Base-by-base conservation (phyloP, 2,329 filamentous ascomycete species). In the Aspergillus piperis region DNA sequence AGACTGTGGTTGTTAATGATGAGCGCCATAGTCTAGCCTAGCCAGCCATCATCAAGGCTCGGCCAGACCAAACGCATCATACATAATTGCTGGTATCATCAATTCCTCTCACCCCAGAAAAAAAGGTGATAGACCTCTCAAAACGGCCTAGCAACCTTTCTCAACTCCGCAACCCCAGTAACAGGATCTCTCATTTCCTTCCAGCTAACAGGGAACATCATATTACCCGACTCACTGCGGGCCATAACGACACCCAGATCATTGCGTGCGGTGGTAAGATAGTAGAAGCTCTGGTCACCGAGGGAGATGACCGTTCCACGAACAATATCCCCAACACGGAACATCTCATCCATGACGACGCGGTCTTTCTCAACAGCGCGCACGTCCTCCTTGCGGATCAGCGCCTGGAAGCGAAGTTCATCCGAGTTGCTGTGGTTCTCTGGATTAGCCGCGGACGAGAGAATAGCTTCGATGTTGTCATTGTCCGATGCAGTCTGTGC, bases 341-440 rank as follows among this genome's bases (percentile, higher is more conserved):
- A 98, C 70, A 89, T 91, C 75, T 96, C 92, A 66, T 91, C 89
- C 64, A 98, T 90, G 74, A 90, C 91, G 47, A 97, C 91, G 68
- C 91, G 91, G 74, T 98, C 95, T 79, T 97, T 96, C 80, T 99
- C 95, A 17, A 95, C 96, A 3, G 92, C 92, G 58, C 95, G 85
- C 36, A 99, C 91, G 73, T 99, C 95, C 79, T 98, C 94, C 64
- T 89, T 87, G 17, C 92, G 85, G 62, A 96, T 92, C 63, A 96
- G 80, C 4, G 90, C 92, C 77, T 92, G 89, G 85, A 93, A 96
- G 41, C 79, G 78, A 10, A 80, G 67, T 67, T 92, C 89, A 54
- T 91, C 90, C 67, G 90, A 72, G 54, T 68, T 79, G 54, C 72
- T 75, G 56, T 77, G 75, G 59, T 77, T 77, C 59, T 77, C 75